Base-by-base conservation (phyloP, 352 stramenopile genomes). In the Phytophthora vignae region DNA sequence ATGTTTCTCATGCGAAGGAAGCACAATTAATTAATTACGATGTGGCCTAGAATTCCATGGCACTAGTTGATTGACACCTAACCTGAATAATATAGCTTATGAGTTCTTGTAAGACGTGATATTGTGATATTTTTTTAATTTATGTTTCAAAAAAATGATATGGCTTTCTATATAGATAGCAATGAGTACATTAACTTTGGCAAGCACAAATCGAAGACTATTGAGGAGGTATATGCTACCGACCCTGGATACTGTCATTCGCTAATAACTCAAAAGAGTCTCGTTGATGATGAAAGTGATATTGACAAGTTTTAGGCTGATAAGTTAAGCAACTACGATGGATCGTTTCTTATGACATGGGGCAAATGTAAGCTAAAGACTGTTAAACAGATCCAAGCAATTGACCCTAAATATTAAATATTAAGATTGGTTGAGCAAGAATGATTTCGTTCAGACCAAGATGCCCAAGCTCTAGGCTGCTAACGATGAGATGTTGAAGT, bases 161-260 rank as follows among this genome's bases (percentile, higher is more conserved):
- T 62, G 21, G n/a, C 40, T 58, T 25, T 42, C 0, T 38, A n/a
- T n/a, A n/a, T n/a, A n/a, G n/a, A n/a, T n/a, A n/a, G n/a, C n/a
- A n/a, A n/a, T n/a, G n/a, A n/a, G 33, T 33, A 50, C 48, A 42
- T 36, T 64, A 64, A 64, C 58, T 66, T 57, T 58, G 46, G 48
- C 27, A 66, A 66, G 59, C 49, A 62, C 17, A 58, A 59, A 15
- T 36, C 14, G 5, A 60, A 60, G 11, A 55, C 60, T 29, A 67
- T 67, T 55, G 4, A 67, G 22, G 60, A 67, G 22, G 50, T 60
- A 17, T 67, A 60, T 60, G 49, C 12, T 9, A 40, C 50, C 36
- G 60, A 67, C 38, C 49, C 40, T 7, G 36, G 33, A 8, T 67
- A 67, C 52, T 67, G 60, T 14, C 50, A 50, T 1, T 67, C 50